Evolutionary conservation across 208 protist genomes (phyloP), one percentile per base, ranked within the genome.

Genomic region (Leishmania tarentolae): DNA sequence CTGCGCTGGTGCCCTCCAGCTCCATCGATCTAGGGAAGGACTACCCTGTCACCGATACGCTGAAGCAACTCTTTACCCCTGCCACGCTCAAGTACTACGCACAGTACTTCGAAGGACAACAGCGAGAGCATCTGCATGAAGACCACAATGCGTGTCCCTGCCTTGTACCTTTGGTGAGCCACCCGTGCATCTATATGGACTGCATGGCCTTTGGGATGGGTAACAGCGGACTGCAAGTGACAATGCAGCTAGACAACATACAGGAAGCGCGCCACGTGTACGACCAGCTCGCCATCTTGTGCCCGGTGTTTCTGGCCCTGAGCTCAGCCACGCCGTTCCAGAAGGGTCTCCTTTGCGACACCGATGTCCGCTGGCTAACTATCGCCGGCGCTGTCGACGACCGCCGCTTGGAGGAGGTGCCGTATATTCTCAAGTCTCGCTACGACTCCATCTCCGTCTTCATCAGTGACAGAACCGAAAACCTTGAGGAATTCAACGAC

Each of bases 181-280:
- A 96, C 85, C 97, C 95, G 8, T 98, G 91, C 79, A 99, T 99
- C 66, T 99, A 99, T 86, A 99, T 99, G 98, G 99, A 99, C 87
- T 98, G 98, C 86, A 99, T 99, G 99, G 98, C 96, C 4, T 99
- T 99, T 87, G 99, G 99, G 63, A 99, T 99, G 99, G 99, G 99
- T 47, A 91, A 84, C 83, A 98, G 94, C 85, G 99, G 99, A 80
- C 86, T 99, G n/a, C 99, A 99, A 90, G 92, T 98, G 17, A 99
- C 99, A 40, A 99, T 99, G 86, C 98, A 99, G 87, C 88, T 98
- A 11, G 76, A 88, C 46, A 91, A 98, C 82, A 90, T 99, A 5
- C 72, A 90, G 35, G 92, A 99, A 84, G 98, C 99, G 2, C 92
- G 99, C 53, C 76, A 96, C 75, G 90, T 99, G 0, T 99, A 99